Percentiles rank a stretch among this genome's conserved stretches.
These are phyloP conservation scores for Fusarium chaquense DNA, from an alignment of 2,329 filamentous ascomycete genomes.

Conservation along the genomic window DNA sequence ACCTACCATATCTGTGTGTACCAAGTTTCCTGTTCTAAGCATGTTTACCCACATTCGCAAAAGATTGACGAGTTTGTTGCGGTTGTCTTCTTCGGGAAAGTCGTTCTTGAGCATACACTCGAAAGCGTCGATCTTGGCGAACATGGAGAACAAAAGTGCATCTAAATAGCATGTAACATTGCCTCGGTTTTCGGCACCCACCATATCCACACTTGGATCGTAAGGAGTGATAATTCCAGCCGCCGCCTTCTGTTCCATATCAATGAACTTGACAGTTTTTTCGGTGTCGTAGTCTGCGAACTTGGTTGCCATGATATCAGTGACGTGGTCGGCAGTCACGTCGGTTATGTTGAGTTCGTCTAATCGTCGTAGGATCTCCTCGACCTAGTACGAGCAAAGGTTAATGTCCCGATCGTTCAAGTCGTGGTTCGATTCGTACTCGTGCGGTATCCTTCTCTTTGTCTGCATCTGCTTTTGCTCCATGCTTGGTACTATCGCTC, in stretches of 20 bases:
- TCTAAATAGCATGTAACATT: constrained; percentile 96
- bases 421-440: constrained; percentile 46
- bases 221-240: constrained; percentile 83
- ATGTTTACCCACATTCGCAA: constrained; percentile 94
- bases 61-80: constrained; percentile 79
- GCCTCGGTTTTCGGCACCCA: constrained; percentile 87
- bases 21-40: constrained; percentile 84
- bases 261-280: constrained; percentile 79
- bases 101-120: constrained; percentile 90
- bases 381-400: constrained; percentile 52
- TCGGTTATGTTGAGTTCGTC: constrained; percentile 60
- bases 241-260: constrained; percentile 83
- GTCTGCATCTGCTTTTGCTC: constrained; percentile 57
- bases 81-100: constrained; percentile 74
- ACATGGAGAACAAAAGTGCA: constrained; percentile 94
- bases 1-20: constrained; percentile 84
- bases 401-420: constrained; percentile 29
- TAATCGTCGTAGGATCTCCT: constrained; percentile 55
- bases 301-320: constrained; percentile 67
- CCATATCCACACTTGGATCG: constrained; percentile 76
- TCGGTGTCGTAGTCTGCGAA: constrained; percentile 77
- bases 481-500: constrained; percentile 67
- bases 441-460: constrained; percentile 60
- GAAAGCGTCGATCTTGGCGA: constrained; percentile 88
- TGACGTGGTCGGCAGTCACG: constrained; percentile 68